Base-by-base conservation (phyloP, 2,329 filamentous ascomycete genomes). In the Endoconidiophora polonica region DNA sequence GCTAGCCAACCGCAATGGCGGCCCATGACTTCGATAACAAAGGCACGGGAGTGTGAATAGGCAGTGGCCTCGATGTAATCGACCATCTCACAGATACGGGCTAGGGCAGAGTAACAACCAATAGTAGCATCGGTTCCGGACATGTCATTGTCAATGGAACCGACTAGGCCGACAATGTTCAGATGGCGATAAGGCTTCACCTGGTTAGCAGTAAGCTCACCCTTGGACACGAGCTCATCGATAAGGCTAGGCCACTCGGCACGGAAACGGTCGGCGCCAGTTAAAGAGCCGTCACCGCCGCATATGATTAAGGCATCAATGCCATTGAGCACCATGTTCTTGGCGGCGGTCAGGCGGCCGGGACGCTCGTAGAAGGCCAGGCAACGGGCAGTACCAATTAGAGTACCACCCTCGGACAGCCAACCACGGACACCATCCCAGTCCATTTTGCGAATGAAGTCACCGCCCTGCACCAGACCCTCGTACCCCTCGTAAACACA, bases 1-100 rank as follows among this genome's bases (percentile, higher is more conserved):
- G 91, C 91, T 55, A 98, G 72, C 91, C 91, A 98, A 55, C 91
- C 91, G 63, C 91, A 98, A 67, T 98, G 90, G 53, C 91, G 77
- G 46, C 91, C 91, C 91, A 98, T 98, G 59, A 98, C 91, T 65
- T 95, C 91, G 55, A 98, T 84, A 52, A 98, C 88, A 65, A 98
- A 98, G 38, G 91, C 91, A 58, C 91, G 76, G 56, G 94, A 93
- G 66, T 98, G 91, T 24, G 88, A 95, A 37, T 81, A 82, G 48
- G 90, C 90, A 0, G 91, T 96, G 18, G 90, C 88, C 66, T 98
- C 90, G 58, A 98, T 94, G 61, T 87, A 90, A 68, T 98, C 91
- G 52, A 98, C 86, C 61, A 90, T 86, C 63, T 95, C 84, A 67
- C 90, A 96, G 58, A 98, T 94, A 53, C 90, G 81, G 44, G 83